Percentiles rank a stretch among this genome's conserved stretches.
Evolutionary conservation across 108 stramenopile genomes (phyloP).

Genomic region (Fragilaria crotonensis): DNA sequence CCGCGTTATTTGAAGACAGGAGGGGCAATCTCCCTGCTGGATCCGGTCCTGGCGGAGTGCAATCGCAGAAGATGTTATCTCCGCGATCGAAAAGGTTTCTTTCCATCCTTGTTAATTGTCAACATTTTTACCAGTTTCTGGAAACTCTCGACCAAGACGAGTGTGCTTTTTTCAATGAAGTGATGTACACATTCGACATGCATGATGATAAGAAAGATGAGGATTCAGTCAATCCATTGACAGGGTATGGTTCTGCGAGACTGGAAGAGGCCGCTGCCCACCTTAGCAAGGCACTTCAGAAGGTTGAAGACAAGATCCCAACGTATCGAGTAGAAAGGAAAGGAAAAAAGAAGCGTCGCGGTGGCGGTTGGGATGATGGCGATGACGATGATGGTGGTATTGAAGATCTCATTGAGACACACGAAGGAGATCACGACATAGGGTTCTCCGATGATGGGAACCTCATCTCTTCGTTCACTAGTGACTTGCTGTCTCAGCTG

Average conservation of each 20-base stretch:
- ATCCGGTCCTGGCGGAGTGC: background rate
- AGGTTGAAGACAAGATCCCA: constrained; percentile 71
- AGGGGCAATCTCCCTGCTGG: constrained; percentile 27
- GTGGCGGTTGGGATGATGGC: constrained; percentile 27
- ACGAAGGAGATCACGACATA: constrained; percentile 18
- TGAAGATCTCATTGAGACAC: constrained; percentile 11
- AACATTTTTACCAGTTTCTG: constrained; percentile 78
- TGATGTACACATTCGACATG: constrained; percentile 58
- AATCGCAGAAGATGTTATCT: constrained; percentile 37
- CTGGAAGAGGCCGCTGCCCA: constrained; percentile 35
- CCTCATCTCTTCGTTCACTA: constrained; percentile 29
- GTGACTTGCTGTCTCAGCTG: constrained; percentile 26
- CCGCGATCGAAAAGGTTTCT: constrained; percentile 74
- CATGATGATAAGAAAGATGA: constrained; percentile 19
- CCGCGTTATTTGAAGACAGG: constrained; percentile 68
- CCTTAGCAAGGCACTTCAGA: constrained; percentile 49
- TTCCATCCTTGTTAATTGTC: constrained; percentile 68
- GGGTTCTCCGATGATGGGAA: constrained; percentile 29
- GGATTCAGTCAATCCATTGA: constrained; percentile 17
- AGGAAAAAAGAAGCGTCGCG: constrained; percentile 15
- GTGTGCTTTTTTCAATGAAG: constrained; percentile 67
- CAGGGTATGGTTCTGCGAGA: constrained; percentile 21
- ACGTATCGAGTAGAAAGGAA: constrained; percentile 56
- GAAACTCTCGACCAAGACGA: constrained; percentile 55
- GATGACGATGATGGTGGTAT: constrained; percentile 32